Conservation (phyloP, 2,329 filamentous ascomycete genomes). For the Mollisia scopiformis region DNA sequence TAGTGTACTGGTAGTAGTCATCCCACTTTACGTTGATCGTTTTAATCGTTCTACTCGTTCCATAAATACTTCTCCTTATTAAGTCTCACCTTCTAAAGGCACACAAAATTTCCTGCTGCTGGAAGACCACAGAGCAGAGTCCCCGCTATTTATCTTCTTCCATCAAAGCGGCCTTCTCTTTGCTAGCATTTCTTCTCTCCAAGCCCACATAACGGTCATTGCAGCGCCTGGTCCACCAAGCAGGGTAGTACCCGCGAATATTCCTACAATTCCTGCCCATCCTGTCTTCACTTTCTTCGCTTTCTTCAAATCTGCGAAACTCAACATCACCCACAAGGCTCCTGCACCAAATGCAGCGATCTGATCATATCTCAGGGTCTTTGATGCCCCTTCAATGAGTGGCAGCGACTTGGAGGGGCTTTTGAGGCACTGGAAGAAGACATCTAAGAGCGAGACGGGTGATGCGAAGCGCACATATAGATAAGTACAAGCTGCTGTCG, state of each 20-base stretch:
- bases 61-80: no score
- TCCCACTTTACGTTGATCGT: no score
- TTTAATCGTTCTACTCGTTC: no score
- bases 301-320: conserved; percentile 39
- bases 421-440: conserved; percentile 30
- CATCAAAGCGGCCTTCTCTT: no score
- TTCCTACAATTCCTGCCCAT: conserved; percentile 30
- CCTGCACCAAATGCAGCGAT: conserved; percentile 29
- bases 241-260: conserved; percentile 21
- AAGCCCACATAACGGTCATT: conserved; percentile 36
- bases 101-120: no score
- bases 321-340: conserved; percentile 36
- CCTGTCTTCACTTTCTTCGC: conserved; percentile 31
- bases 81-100: no score
- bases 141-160: no score
- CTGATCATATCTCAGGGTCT: conserved; percentile 29
- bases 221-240: conserved; percentile 36
- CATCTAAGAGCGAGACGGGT: conserved; percentile 23
- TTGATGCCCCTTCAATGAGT: conserved; percentile 15
- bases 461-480: conserved; percentile 22
- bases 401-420: conserved; percentile 23
- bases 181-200: conserved; percentile 40
- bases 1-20: no score
- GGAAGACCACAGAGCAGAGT: no score
- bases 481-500: conserved; percentile 15